Base-by-base conservation (phyloP, 1,284 basidiomycete genomes). In the Fomitiporia mediterranea region DNA sequence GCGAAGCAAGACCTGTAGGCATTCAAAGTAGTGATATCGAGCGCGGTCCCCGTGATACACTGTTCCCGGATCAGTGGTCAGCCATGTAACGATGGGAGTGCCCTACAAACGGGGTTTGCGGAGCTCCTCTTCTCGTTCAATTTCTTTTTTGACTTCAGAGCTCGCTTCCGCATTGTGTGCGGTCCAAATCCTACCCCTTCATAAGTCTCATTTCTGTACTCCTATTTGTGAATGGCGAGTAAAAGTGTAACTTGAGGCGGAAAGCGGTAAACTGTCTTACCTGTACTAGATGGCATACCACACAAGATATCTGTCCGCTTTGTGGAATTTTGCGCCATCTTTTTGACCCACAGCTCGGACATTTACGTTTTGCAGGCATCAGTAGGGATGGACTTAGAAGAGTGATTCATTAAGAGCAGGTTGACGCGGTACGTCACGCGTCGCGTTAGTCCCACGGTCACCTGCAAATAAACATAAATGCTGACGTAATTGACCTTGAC, bases 21-120 rank as follows among this genome's bases (percentile, higher is more conserved):
- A 90, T 61, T 94, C 86, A 59, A 91, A 85, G 62, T 90, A 90
- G 54, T 87, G 82, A 66, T 79, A 91, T 43, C 84, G 80, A 2
- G 84, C 89, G 52, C 85, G 78, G 19, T 80, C 76, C 7, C 91
- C 91, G 62, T 91, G 85, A 65, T 91, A 93, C 46, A 89, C 93
- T 94, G 65, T 61, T 51, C 15, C 55, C 30, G 51, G 6, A 54
- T 44, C 30, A 44, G 19, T 13, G 37, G 25, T 4, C 19, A 21
- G 25, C n/a, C 32, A 37, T 27, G 28, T 39, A 47, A 28, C 35
- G 42, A 60, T 37, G 15, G 56, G 28, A 15, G 61, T n/a, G n/a
- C n/a, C 80, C 55, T 59, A 87, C 87, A 63, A 65, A 79, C 75
- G 6, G 80, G 79, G 67, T 88, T 77, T 0, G 80, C 79, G 57